Base-by-base conservation (phyloP, 257 asterid species). In the Fraxinus quadrangulata region DNA sequence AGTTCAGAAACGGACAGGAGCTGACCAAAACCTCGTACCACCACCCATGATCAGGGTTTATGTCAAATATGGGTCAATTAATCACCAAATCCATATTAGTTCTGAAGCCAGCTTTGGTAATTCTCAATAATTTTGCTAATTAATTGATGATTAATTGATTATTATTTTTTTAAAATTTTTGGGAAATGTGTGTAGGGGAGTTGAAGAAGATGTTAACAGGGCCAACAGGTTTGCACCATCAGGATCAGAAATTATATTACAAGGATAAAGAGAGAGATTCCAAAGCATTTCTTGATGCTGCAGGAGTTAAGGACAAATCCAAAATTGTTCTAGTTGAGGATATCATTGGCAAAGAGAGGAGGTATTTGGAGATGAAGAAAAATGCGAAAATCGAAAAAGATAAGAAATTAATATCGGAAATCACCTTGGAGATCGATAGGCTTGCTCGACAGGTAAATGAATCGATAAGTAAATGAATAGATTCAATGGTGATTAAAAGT, bases 161-260 rank as follows among this genome's bases (percentile, higher is more conserved):
- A 40, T 54, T 24, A 9, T 37, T 26, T 42, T 3, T 31, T 3
- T 3, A 3, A 19, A 13, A 9, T 74, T 14, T n/a, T 63, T 54
- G 31, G 49, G 65, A 24, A 69, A 56, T 70, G 28, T 26, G 8
- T 76, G 71, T 54, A 86, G 97, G 98, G 71, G 97, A 94, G 76
- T 80, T 94, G 94, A 94, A 94, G 92, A 94, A 92, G 78, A 91
- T 87, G 97, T 76, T 94, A 63, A 47, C 92, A 1, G 98, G 92
- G 72, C 92, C 95, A 19, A 94, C 97, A 3, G 97, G 98, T 1
- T 71, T 94, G 86, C 94, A 92, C 85, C 97, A 92, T 80, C 87
- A 88, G 80, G 98, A 94, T 77, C 98, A 94, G 87, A 94, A 94
- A 88, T 86, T 94, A 65, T 77, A 86, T 63, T 94, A 80, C 87